Base-by-base conservation (phyloP, 2,329 filamentous ascomycete genomes). In the Cytospora piceicola region DNA sequence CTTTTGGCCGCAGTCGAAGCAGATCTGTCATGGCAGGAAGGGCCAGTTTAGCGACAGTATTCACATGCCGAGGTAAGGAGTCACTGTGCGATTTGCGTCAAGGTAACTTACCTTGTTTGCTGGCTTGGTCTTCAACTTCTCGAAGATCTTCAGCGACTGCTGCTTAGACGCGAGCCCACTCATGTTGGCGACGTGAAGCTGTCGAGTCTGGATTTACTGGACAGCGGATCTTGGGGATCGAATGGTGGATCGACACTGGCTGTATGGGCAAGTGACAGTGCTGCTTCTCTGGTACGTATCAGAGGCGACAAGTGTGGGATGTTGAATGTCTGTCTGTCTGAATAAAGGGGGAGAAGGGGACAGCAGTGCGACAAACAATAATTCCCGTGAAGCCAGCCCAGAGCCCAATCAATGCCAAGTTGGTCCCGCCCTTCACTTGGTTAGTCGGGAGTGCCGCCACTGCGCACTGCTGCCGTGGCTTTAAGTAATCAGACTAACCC, bases 1-100 rank as follows among this genome's bases (percentile, higher is more conserved):
- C 81, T 98, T 98, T 74, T 93, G 91, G 77, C 92, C 90, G 80
- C 95, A 99, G 82, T 99, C 95, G 81, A 99, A 99, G 85, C 95
- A 99, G 82, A 96, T 88, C 94, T 96, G 73, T 61, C 65, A 51
- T 22, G 58, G 63, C 59, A 68, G 51, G 11, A 24, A 27, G 17
- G 9, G 7, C 14, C 42, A 57, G 22, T 65, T 72, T 53, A 73
- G 70, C 63, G 39, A 55, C n/a, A 20, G n/a, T 42, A 17, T n/a
- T 12, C 34, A 42, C 52, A 56, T n/a, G 34, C 15, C 2, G 3
- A 55, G 53, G n/a, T 36, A 20, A 20, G 60, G 20, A 51, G 1
- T 46, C 42, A 11, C 42, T n/a, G n/a, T 46, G 42, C 42, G 52
- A n/a, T 49, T 24, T 30, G 11, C 7, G 14, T 29, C 24, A 17